Base-by-base conservation (phyloP, 2,329 filamentous ascomycete species). In the Nemania serpens region DNA sequence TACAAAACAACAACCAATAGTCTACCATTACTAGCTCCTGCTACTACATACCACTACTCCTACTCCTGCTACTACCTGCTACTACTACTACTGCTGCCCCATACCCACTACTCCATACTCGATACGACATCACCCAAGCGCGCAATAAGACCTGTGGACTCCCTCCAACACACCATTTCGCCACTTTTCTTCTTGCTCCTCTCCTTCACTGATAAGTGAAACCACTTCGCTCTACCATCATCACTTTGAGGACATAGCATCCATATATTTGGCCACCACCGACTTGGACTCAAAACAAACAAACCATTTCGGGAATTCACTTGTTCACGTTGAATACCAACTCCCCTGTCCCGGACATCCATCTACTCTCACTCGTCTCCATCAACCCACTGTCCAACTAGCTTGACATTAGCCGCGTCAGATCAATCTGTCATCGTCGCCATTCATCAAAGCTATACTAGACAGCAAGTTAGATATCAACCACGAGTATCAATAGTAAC, bases 101-200 rank as follows among this genome's bases (percentile, higher is more conserved):
- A 29, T 29, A n/a, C 7, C 25, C 25, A 29, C 41, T 43, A 10
- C 41, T 18, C 9, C 41, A 17, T 18, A 29, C n/a, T 36, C n/a
- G 17, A 39, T 48, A 50, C 43, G 25, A 43, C 52, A 17, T 34
- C 22, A 57, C 34, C 41, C 45, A 33, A 52, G 53, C 43, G 47
- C 64, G 71, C 71, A 73, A 74, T 74, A 74, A 74, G 73, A 74
- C 70, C 69, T 66, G 59, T 33, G 57, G 54, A 67, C 66, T 69
- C 70, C 72, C 73, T 64, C 59, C 59, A 61, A 52, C 64, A 61
- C 63, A 66, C 63, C 65, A 36, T 55, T 68, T 71, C 69, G 67
- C 71, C 71, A 69, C 71, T 71, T 73, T 73, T 70, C 67, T 66
- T 67, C 57, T 54, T 67, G 54, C 55, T 66, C 67, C 64, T 64